Evolutionary conservation across 2,329 filamentous ascomycete genomes (phyloP), one percentile per base, ranked within the genome.

Genomic region (Fusarium euwallaceae): DNA sequence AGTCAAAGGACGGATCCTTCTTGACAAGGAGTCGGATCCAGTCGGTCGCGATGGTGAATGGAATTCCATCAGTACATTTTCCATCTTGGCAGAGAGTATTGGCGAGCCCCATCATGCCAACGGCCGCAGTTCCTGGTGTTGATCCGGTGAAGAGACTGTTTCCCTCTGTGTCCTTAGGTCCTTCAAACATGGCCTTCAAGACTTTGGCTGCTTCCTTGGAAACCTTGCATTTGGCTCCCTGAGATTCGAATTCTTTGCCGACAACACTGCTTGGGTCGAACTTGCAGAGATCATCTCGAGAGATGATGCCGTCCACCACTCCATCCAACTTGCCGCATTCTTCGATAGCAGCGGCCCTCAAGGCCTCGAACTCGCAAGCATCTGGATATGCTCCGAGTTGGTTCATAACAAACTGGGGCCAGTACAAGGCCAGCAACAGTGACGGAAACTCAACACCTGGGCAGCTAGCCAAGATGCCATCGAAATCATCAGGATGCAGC

Each of bases 361-460:
- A 7, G 4, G 41, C 34, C 2, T 67, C 64, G 0, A 70, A 43
- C 14, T 70, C 34, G 29, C 68, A 70, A 9, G 36, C 27, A 11
- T 53, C 41, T 1, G 68, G 68, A 9, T 64, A 67, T 6, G 36
- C 14, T 6, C n/a, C 36, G 7, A 56, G 9, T n/a, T 39, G 22
- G 5, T 67, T 67, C 59, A 70, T 67, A 11, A 64, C 53, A 2
- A 61, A 27, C 41, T 70, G 68, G 0, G 68, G 64, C 68, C 68
- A 70, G 17, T 41, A 64, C 16, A 63, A 34, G 1, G 43, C n/a
- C 29, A 60, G 22, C 9, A 60, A 29, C 3, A 70, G 53, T 4
- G 29, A 36, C 2, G 59, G 59, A 4, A 67, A 67, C 16, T 55
- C 22, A 12, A 67, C 7, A 2, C 48, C 64, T 6, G 67, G 67